Evolutionary conservation across 176 grass and related monocot species (phyloP), one percentile per base, ranked within the genome.

Genomic region (Ananas comosus): DNA sequence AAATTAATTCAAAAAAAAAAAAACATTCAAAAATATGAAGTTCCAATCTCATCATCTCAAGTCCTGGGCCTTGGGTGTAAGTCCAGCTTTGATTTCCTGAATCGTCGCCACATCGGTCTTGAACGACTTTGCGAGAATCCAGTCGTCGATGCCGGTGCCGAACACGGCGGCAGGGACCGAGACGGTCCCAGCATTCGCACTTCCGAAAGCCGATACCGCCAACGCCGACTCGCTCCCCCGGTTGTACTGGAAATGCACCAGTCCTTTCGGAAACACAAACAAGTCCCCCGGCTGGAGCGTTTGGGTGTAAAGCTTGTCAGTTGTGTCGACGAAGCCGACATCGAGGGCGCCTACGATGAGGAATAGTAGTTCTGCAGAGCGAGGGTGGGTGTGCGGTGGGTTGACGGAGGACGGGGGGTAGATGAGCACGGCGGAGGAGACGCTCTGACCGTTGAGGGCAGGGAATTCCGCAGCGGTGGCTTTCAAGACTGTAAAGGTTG

Each of bases 241-340:
- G 76, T 84, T 84, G 66, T 24, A 47, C 82, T 84, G 82, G 51
- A 51, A 84, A 72, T 84, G 82, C 67, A 79, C 76, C 71, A 84
- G 72, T 2, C 82, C 82, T 63, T 75, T 84, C 51, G 82, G 82
- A 76, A 84, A 84, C 1, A 84, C 72, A 48, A 84, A 84, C 71
- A 70, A 18, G 82, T 84, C 82, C 17, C 82, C 82, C 23, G 58
- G 4, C 66, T 66, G 16, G 50, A 85, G 68, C 72, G 61, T 33
- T 53, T 59, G 51, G 58, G 72, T 27, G 73, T 80, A 50, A 12
- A 85, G 25, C 51, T 65, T 68, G 72, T 74, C 50, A 0, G 49
- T 71, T 9, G 71, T 69, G 73, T 80, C 83, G 19, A 85, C 16
- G 2, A 80, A 64, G 0, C 64, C 83, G 17, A 85, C 83, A 4